Evolutionary conservation across 148 eudicot species (phyloP).

Genomic region (Vaccinium corymbosum): DNA sequence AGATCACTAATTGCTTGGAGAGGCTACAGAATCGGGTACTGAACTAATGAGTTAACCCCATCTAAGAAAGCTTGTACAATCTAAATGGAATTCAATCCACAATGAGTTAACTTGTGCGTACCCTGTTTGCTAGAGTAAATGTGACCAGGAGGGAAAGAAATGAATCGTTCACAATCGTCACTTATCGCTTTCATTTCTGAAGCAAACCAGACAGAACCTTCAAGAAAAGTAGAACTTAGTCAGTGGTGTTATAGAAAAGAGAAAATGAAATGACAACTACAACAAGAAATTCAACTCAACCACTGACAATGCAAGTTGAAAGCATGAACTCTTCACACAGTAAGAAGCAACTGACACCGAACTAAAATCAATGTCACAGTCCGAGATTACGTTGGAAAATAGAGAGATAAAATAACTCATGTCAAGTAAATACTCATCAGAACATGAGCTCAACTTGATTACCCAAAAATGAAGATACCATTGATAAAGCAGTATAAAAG

Average conservation of each 20-base stretch:
- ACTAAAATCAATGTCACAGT: not conserved
- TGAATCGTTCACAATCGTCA: constrained; percentile 93
- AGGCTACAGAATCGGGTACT: not conserved
- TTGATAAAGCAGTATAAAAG: not conserved
- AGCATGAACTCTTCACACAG: not conserved
- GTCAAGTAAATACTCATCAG: not conserved
- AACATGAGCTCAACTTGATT: constrained; percentile 14
- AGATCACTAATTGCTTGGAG: not conserved
- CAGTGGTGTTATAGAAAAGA: not conserved
- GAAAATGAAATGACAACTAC: not conserved
- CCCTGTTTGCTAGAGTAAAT: constrained; percentile 87
- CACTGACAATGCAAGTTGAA: not conserved
- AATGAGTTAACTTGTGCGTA: constrained; percentile 24
- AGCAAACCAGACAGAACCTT: constrained; percentile 95
- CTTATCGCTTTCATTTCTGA: constrained; percentile 95
- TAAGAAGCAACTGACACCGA: not conserved
- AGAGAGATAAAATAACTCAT: not conserved
- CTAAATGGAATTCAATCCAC: not conserved
- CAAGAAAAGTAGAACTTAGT: constrained; percentile 9
- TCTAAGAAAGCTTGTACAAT: not conserved
- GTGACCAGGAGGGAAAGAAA: constrained; percentile 79
- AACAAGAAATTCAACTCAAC: not conserved
- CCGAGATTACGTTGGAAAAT: not conserved
- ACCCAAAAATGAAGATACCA: not conserved
- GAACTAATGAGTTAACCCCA: constrained; percentile 1